Evolutionary conservation across 2,329 filamentous ascomycete species (phyloP).

Genomic region (Pyricularia pennisetigena): DNA sequence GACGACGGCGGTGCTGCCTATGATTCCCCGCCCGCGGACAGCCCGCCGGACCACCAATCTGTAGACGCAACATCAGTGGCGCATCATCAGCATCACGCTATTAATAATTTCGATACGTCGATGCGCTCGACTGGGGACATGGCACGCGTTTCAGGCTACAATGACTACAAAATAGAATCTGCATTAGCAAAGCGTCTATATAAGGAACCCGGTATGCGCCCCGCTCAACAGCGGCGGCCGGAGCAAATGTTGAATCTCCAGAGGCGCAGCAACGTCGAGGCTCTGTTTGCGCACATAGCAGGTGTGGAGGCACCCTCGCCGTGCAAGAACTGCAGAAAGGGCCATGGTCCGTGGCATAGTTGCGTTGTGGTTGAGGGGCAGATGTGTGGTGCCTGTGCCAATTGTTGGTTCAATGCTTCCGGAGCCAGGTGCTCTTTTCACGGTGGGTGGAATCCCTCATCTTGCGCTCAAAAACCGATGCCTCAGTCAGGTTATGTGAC

Average conservation of each 20-base stretch:
- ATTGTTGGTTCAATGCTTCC: slow-evolving; percentile 55
- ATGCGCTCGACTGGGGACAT: slow-evolving; percentile 34
- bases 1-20: slow-evolving; percentile 3
- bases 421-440: slow-evolving; percentile 51
- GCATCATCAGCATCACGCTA: slow-evolving; percentile 10
- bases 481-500: neutral
- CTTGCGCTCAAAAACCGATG: neutral
- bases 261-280: slow-evolving; percentile 51
- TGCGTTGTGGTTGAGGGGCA: slow-evolving; percentile 51
- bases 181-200: slow-evolving; percentile 45
- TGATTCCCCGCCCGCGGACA: slow-evolving; percentile 3
- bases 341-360: slow-evolving; percentile 47
- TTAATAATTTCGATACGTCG: slow-evolving; percentile 8
- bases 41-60: neutral
- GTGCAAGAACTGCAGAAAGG: slow-evolving; percentile 52
- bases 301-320: slow-evolving; percentile 35
- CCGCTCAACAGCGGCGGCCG: slow-evolving; percentile 40
- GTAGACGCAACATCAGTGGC: slow-evolving; percentile 5
- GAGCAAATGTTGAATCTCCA: slow-evolving; percentile 45
- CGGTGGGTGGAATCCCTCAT: slow-evolving; percentile 26
- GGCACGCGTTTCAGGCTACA: slow-evolving; percentile 36
- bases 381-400: slow-evolving; percentile 52
- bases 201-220: slow-evolving; percentile 35
- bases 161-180: slow-evolving; percentile 38
- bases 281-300: slow-evolving; percentile 46